Evolutionary conservation across 176 grass and related monocot genomes (phyloP), one percentile per base, ranked within the genome.

Genomic region (Oryza brachyantha): DNA sequence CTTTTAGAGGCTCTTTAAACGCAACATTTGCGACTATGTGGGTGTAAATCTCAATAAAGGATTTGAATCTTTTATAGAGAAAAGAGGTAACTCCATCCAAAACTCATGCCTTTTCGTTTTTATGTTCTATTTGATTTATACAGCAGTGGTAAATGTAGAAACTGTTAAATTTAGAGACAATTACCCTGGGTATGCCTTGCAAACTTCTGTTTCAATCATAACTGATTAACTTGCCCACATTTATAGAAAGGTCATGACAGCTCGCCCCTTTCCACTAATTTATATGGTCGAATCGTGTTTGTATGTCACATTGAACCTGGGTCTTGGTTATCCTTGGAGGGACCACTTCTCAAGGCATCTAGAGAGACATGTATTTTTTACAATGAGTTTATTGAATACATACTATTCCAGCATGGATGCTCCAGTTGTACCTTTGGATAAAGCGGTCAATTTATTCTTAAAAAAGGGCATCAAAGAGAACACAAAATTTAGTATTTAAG

Each of bases 1-100:
- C 67, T 80, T 83, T 64, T 87, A 99, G 96, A 93, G 96, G 72
- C 92, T 95, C 75, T 99, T 99, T 88, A 99, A 99, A 86, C 90
- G 90, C 46, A 83, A 83, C 68, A 76, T 99, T 68, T 88, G 86
- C 79, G 92, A 99, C 22, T 91, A 92, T 79, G 38, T 85, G 13
- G 96, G 96, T 64, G 77, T 91, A 34, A 81, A 99, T 87, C 85
- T 99, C 39, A 99, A 95, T 86, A 89, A 84, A 89, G 96, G 96
- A 35, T 99, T 95, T 38, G 96, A 95, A 35, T 61, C 96, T 74
- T 99, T 93, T 64, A 68, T 87, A 61, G 96, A 95, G 67, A 99
- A 99, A 87, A 95, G 16, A 95, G 96, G 96, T 99, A 74, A 24
- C 74, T 89, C n/a, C 28, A 71, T 79, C 54, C 59, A 22, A 45